A percentile compares a stretch with the other conserved stretches of the same genome.
Evolutionary conservation across 2,329 filamentous ascomycete species (phyloP).

Genomic region (Chaetomiaceae sp.): DNA sequence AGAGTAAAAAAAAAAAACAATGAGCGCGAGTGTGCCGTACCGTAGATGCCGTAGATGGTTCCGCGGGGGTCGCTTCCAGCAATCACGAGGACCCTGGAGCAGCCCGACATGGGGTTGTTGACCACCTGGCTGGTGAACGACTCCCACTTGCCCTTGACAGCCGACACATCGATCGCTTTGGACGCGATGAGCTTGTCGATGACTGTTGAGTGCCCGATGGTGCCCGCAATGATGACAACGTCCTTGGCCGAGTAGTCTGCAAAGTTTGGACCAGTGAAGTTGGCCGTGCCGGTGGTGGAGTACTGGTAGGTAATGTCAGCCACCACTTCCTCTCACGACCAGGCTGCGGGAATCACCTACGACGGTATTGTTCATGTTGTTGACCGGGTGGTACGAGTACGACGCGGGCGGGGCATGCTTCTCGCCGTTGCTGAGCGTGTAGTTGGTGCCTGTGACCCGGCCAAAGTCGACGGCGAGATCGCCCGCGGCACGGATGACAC

Average conservation of each 20-base stretch:
- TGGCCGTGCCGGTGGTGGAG: conserved; percentile 34
- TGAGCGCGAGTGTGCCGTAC: no score
- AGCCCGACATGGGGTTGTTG: conserved; percentile 49
- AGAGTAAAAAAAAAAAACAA: no score
- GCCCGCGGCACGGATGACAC: conserved; percentile 59
- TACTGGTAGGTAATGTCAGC: conserved; percentile 33
- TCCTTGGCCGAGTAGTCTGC: conserved; percentile 36
- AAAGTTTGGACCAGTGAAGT: conserved; percentile 41
- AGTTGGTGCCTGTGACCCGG: conserved; percentile 61
- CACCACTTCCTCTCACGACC: neutral
- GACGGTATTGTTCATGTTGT: conserved; percentile 42
- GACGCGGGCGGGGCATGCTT: conserved; percentile 30
- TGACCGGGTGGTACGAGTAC: conserved; percentile 39
- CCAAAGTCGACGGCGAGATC: conserved; percentile 65
- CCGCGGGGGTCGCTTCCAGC: conserved; percentile 60
- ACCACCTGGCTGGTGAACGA: conserved; percentile 57
- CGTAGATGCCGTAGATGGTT: conserved; percentile 65
- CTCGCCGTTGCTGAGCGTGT: conserved; percentile 49
- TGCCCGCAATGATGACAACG: conserved; percentile 61
- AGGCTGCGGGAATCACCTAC: conserved; percentile 28
- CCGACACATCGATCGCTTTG: conserved; percentile 51
- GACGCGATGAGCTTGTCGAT: conserved; percentile 52
- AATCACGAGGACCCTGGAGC: conserved; percentile 56
- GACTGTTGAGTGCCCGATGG: conserved; percentile 56
- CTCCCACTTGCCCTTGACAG: conserved; percentile 61